phyloP scores from a whole-genome alignment of 1,284 basidiomycete species.

The Apiotrichum montevideense region DNA sequence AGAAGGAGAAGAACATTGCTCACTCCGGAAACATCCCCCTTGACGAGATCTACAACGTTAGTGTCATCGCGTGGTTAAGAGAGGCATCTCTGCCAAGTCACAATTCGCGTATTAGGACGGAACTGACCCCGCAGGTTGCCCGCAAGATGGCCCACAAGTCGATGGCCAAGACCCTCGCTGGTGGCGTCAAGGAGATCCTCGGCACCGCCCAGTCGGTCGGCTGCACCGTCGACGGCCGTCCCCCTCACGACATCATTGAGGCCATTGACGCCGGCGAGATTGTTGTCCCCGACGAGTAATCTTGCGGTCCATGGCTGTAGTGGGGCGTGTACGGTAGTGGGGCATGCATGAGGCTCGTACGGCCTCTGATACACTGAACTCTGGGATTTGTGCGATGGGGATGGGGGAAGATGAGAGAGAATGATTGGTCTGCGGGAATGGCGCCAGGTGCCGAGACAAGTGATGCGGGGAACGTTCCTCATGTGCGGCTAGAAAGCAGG shows the following conservation, averaged over 20 bases:
- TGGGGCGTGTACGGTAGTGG: slow-evolving; percentile 20
- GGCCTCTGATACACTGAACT: neutral
- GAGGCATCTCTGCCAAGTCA: too few species aligned
- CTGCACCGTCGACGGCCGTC: slow-evolving; percentile 91
- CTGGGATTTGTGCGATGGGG: neutral
- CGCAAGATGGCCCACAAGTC: slow-evolving; percentile 96
- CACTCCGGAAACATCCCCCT: slow-evolving; percentile 92
- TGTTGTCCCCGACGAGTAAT: slow-evolving; percentile 89
- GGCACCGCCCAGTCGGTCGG: slow-evolving; percentile 89
- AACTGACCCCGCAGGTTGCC: slow-evolving; percentile 35
- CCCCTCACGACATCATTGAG: slow-evolving; percentile 93
- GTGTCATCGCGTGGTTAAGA: slow-evolving; percentile 9
- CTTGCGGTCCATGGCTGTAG: neutral
- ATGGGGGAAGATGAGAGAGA: neutral
- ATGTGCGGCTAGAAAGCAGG: too few species aligned
- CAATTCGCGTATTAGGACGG: neutral
- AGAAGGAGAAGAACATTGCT: slow-evolving; percentile 99
- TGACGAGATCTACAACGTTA: slow-evolving; percentile 84
- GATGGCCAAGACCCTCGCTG: slow-evolving; percentile 82
- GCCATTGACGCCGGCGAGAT: slow-evolving; percentile 92
- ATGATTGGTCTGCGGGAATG: too few species aligned
- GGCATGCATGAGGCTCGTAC: slow-evolving; percentile 23
- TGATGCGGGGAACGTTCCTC: too few species aligned
- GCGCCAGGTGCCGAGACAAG: too few species aligned
- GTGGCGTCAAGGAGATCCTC: slow-evolving; percentile 89